phyloP scores from a whole-genome alignment of 2,329 filamentous ascomycete genomes.

The Byssoonygena ceratinophila region DNA sequence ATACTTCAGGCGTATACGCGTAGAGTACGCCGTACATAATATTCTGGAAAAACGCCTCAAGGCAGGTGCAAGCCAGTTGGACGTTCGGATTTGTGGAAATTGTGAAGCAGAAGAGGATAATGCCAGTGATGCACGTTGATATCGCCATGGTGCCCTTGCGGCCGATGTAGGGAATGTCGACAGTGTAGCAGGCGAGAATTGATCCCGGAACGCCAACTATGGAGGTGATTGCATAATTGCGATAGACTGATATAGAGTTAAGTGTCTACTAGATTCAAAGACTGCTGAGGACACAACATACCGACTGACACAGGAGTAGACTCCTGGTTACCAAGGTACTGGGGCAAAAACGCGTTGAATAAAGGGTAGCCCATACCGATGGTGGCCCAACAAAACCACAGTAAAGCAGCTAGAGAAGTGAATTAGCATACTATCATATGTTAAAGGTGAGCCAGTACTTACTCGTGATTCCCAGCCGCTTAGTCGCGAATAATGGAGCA shows the following conservation, averaged over 20 bases:
- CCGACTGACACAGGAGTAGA: conserved; percentile 31
- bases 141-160: conserved; percentile 48
- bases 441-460: conserved; percentile 17
- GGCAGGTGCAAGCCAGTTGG: conserved; percentile 43
- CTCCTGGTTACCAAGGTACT: conserved; percentile 57
- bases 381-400: conserved; percentile 73
- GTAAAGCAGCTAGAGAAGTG: conserved; percentile 29
- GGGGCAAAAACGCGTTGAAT: conserved; percentile 83
- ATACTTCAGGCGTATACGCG: conserved; percentile 50
- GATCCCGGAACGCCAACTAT: conserved; percentile 67
- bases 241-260: conserved; percentile 45
- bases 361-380: conserved; percentile 82
- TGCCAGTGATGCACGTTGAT: conserved; percentile 42
- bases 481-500: conserved; percentile 49
- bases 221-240: conserved; percentile 73
- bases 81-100: conserved; percentile 38
- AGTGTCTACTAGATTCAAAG: conserved; percentile 18
- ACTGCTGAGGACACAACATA: conserved; percentile 8
- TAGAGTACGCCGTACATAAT: conserved; percentile 49
- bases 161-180: conserved; percentile 55
- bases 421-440: not conserved
- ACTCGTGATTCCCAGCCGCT: conserved; percentile 41
- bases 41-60: conserved; percentile 49
- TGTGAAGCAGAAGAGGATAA: conserved; percentile 48
- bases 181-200: conserved; percentile 61